Evolutionary conservation across 805 yeast species (phyloP), one percentile per base, ranked within the genome.

Genomic region (Ogataea corticis): DNA sequence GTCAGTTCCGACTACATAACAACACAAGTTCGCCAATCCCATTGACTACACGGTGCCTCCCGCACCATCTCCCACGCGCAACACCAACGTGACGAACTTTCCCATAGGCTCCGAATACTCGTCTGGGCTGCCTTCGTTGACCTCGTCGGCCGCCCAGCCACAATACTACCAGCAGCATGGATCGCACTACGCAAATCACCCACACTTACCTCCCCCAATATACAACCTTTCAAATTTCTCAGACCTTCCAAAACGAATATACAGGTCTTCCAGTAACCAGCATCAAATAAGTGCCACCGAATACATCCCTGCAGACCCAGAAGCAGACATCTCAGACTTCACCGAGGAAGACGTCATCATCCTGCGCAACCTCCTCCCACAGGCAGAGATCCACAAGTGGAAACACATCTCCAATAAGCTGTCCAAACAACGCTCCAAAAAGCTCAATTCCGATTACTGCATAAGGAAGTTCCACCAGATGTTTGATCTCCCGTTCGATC

Each of bases 321-420:
- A 38, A 1, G 52, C 48, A 2, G 61, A 60, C 34, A 49, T 62
- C 4, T 38, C 55, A 0, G 50, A 47, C 12, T 65, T 65, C 37
- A 59, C 68, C 1, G 61, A 61, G 23, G 66, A 64, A 30, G 70
- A 65, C 37, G 45, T 63, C 5, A 46, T 54, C 3, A 51, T 63
- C 4, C 25, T 65, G 18, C 57, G 58, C 33, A 57, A 52, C 31
- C 38, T 65, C 13, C 46, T 65, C 21, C 65, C 68, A 2, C 30
- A 51, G 16, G 67, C 68, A 3, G 70, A 65, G 48, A 46, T 51
- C 12, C 68, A 63, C 41, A 65, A 65, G 38, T 65, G 70, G 70
- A 65, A 65, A 38, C 56, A 51, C 33, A 44, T 63, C 11, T 59
- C 68, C 4, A 62, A 59, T 41, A 62, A 53, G 42, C 39, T 65